Evolutionary conservation across 2,329 filamentous ascomycete genomes (phyloP).

Genomic region (Xylariales sp.): DNA sequence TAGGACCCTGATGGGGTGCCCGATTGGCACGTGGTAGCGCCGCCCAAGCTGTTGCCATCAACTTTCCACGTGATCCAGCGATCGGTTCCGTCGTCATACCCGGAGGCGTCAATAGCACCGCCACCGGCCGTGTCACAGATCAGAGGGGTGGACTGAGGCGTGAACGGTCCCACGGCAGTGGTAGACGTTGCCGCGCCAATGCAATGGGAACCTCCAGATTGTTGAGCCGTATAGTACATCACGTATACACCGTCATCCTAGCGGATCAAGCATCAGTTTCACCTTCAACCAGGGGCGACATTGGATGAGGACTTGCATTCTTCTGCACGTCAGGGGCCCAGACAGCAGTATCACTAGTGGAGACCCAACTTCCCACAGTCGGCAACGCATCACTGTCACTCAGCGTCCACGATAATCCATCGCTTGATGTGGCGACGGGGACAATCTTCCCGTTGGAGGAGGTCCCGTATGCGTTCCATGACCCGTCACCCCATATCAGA

Average conservation of each 20-base stretch:
- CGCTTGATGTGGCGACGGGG: slow-evolving; percentile 23
- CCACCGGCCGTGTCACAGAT: slow-evolving; percentile 24
- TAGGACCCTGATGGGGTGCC: slow-evolving; percentile 20
- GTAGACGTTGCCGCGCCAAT: slow-evolving; percentile 25
- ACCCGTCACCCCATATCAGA: slow-evolving; percentile 23
- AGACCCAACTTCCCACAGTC: slow-evolving; percentile 23
- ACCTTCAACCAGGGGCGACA: background rate
- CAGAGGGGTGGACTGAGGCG: slow-evolving; percentile 17
- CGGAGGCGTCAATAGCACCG: slow-evolving; percentile 26
- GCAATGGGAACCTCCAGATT: slow-evolving; percentile 23
- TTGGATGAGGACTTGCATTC: slow-evolving; percentile 17
- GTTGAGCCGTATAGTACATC: slow-evolving; percentile 27
- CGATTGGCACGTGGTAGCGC: slow-evolving; percentile 24
- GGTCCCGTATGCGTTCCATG: slow-evolving; percentile 27
- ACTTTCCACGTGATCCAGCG: slow-evolving; percentile 29
- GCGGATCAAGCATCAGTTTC: too few species aligned
- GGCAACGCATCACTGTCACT: slow-evolving; percentile 22
- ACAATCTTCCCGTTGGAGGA: slow-evolving; percentile 23
- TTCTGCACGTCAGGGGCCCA: slow-evolving; percentile 28
- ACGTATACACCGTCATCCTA: slow-evolving; percentile 26
- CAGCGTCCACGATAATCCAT: slow-evolving; percentile 22
- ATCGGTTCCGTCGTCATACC: slow-evolving; percentile 25
- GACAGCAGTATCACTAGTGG: slow-evolving; percentile 16
- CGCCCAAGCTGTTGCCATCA: slow-evolving; percentile 27
- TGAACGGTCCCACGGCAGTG: slow-evolving; percentile 23